These are phyloP conservation scores for Alternaria gaisen DNA, from an alignment of 2,329 filamentous ascomycete species.

Conservation along the genomic window DNA sequence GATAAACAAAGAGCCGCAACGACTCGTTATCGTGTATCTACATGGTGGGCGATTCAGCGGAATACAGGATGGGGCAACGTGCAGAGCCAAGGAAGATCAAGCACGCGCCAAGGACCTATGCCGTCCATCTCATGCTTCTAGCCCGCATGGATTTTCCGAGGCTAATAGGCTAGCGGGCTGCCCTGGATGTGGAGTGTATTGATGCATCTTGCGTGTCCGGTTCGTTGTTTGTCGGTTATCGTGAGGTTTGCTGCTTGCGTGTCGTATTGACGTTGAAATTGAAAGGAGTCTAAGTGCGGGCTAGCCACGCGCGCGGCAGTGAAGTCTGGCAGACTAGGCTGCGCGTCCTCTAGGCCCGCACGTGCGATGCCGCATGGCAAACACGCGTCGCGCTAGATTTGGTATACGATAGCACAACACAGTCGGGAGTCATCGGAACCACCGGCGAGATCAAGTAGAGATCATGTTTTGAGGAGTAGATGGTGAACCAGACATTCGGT, in stretches of 20 bases:
- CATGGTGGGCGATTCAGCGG: slow-evolving; percentile 6
- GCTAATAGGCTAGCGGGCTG: slow-evolving; percentile 6
- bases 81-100: slow-evolving; percentile 11
- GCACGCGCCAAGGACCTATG: slow-evolving; percentile 11
- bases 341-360: neutral
- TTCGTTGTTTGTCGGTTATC: neutral
- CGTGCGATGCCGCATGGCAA: neutral
- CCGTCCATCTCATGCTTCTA: slow-evolving; percentile 2
- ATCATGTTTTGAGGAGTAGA: neutral
- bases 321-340: slow-evolving; percentile 1
- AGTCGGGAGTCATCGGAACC: neutral
- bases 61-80: neutral
- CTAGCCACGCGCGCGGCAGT: neutral
- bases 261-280: neutral
- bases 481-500: neutral
- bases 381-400: neutral
- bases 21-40: slow-evolving; percentile 12
- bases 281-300: neutral
- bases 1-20: neutral
- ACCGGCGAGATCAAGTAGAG: neutral
- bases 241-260: neutral
- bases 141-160: neutral
- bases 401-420: neutral
- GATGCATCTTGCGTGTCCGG: slow-evolving; percentile 1
- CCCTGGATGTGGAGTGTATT: neutral